These are phyloP conservation scores for Scheffersomyces stambukii DNA, from an alignment of 1,139 yeast genomes.

Conservation along the genomic window DNA sequence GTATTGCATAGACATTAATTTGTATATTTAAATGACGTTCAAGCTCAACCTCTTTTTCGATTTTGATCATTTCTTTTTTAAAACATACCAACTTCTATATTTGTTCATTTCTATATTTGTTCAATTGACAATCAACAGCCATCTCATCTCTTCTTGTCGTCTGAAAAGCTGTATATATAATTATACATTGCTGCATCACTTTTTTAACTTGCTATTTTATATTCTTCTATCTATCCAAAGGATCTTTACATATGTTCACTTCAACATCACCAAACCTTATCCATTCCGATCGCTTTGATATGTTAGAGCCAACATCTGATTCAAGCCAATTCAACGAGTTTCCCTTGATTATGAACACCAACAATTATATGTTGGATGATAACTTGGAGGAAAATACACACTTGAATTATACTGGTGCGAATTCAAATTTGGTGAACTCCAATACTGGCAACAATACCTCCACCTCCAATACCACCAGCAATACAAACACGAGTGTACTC, in stretches of 20 bases:
- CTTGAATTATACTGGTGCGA: too few relatives aligned
- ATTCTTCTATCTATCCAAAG: too few relatives aligned
- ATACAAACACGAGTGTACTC: too few relatives aligned
- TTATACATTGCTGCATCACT: slow-evolving; percentile 2
- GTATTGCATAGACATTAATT: too few relatives aligned
- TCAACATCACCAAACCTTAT: slow-evolving; percentile 9
- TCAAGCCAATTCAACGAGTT: slow-evolving; percentile 14
- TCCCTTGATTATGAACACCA: slow-evolving; percentile 6
- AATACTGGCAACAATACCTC: too few relatives aligned
- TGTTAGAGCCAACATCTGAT: slow-evolving; percentile 20
- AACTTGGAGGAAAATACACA: slow-evolving; percentile 4
- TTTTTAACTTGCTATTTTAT: slow-evolving; percentile 2
- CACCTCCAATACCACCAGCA: too few relatives aligned
- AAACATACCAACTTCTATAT: too few relatives aligned
- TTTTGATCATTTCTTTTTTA: neutral
- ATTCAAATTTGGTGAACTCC: too few relatives aligned
- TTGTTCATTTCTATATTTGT: too few relatives aligned
- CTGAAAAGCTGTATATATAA: too few relatives aligned
- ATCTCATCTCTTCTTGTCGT: too few relatives aligned
- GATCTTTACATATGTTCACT: slow-evolving; percentile 8
- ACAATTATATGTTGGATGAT: slow-evolving; percentile 9
- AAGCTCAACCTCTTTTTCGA: neutral
- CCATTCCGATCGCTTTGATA: slow-evolving; percentile 16
- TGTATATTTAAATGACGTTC: neutral
- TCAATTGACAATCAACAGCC: too few relatives aligned